Conservation (phyloP, 192 early-diverging fungal species). For the Rhizophagus prolifer region DNA sequence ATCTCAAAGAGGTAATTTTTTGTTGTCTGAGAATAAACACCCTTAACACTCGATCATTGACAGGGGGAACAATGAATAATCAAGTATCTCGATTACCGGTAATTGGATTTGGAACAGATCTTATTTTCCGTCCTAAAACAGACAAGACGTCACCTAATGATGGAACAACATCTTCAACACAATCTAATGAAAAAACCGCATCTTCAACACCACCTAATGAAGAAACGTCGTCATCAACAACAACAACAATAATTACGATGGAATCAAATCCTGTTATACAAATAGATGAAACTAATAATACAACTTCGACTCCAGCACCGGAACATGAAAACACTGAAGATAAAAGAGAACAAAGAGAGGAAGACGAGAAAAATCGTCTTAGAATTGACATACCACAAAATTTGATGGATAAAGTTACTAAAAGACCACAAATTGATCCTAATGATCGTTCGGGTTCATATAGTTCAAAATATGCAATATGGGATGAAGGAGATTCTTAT, state of each 20-base stretch:
- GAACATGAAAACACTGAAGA: background rate
- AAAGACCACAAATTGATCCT: background rate
- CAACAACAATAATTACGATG: background rate
- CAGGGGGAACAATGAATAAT: background rate
- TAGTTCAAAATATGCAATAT: background rate
- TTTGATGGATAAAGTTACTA: background rate
- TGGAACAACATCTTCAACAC: background rate
- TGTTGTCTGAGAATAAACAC: conserved; percentile 8
- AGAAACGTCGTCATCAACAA: background rate
- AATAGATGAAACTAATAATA: background rate
- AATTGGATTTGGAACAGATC: background rate
- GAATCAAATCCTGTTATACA: background rate
- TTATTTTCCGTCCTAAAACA: background rate
- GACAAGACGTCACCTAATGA: background rate
- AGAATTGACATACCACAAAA: background rate
- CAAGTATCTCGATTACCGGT: conserved; percentile 10
- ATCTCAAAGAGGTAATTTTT: background rate
- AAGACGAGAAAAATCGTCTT: too few species aligned
- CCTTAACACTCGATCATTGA: conserved; percentile 15
- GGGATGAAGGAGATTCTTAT: conserved; percentile 9
- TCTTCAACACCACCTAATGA: background rate
- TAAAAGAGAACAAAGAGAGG: background rate
- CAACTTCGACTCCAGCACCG: background rate
- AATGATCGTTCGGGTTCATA: background rate
- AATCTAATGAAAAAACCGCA: background rate